Percentiles rank a stretch among this genome's conserved stretches.
Evolutionary conservation across 2,329 filamentous ascomycete genomes (phyloP).

Genomic region (Aspergillus calidoustus): DNA sequence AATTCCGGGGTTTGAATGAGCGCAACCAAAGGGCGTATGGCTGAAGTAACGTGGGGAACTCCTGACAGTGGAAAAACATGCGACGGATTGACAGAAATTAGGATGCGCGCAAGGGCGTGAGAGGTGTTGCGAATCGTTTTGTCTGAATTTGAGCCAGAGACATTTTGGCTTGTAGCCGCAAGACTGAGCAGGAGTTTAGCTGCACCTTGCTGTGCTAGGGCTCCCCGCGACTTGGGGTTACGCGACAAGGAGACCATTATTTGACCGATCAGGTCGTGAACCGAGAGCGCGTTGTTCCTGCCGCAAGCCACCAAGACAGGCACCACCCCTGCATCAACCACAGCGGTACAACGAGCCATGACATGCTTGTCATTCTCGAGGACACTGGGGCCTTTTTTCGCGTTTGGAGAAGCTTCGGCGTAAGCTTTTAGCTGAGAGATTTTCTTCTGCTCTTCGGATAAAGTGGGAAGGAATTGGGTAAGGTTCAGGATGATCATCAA

Average conservation of each 20-base stretch:
- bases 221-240: constrained; percentile 73
- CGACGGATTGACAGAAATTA: constrained; percentile 83
- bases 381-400: constrained; percentile 63
- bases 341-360: constrained; percentile 71
- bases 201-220: constrained; percentile 90
- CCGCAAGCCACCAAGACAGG: constrained; percentile 77
- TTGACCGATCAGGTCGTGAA: constrained; percentile 70
- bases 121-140: constrained; percentile 64
- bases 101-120: constrained; percentile 80
- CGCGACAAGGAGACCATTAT: constrained; percentile 80
- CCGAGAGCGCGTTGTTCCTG: constrained; percentile 71
- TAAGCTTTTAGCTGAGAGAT: constrained; percentile 93
- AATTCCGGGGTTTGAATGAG: constrained; percentile 71
- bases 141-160: constrained; percentile 41
- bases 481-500: constrained; percentile 86
- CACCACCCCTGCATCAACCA: constrained; percentile 79
- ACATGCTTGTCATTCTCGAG: constrained; percentile 79
- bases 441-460: constrained; percentile 89
- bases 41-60: constrained; percentile 71
- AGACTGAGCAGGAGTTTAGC: constrained; percentile 80
- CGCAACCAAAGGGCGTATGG: constrained; percentile 79
- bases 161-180: constrained; percentile 54
- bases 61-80: constrained; percentile 84
- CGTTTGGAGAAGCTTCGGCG: constrained; percentile 79
- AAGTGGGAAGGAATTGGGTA: constrained; percentile 74